phyloP scores from a whole-genome alignment of 345 rosid species.

The Murraya paniculata region DNA sequence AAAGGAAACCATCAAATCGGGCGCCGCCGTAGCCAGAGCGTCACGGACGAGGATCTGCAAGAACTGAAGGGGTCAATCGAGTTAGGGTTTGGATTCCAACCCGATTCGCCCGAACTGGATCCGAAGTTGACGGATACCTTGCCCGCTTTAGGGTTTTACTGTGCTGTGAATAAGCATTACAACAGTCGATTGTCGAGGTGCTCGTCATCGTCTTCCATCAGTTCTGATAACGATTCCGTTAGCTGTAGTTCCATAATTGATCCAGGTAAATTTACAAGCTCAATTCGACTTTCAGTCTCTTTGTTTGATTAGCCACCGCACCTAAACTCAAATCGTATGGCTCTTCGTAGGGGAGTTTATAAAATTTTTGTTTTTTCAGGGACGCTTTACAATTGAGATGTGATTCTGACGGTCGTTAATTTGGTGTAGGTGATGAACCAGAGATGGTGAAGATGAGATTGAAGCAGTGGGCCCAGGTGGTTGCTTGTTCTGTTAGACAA shows the following conservation, averaged over 20 bases:
- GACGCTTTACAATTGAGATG: no score
- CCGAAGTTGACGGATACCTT: constrained; percentile 60
- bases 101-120: constrained; percentile 62
- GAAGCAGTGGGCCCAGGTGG: constrained; percentile 89
- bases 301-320: no score
- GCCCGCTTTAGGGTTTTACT: constrained; percentile 77
- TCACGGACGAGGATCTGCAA: constrained; percentile 73
- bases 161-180: constrained; percentile 69
- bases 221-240: constrained; percentile 42
- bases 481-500: constrained; percentile 77
- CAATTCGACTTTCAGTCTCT: no score
- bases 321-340: no score
- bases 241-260: constrained; percentile 47
- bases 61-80: constrained; percentile 88
- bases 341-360: no score
- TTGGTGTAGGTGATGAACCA: constrained; percentile 59
- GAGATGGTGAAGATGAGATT: constrained; percentile 64
- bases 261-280: constrained; percentile 53
- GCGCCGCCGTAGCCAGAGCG: constrained; percentile 45
- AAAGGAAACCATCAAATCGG: constrained; percentile 26
- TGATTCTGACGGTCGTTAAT: neutral
- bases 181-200: constrained; percentile 49
- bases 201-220: constrained; percentile 54
- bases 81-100: constrained; percentile 73
- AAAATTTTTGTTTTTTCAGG: no score